A percentile compares a stretch with the other conserved stretches of the same genome.
phyloP scores from a whole-genome alignment of 2,329 filamentous ascomycete species.

The Epichloe scottii region DNA sequence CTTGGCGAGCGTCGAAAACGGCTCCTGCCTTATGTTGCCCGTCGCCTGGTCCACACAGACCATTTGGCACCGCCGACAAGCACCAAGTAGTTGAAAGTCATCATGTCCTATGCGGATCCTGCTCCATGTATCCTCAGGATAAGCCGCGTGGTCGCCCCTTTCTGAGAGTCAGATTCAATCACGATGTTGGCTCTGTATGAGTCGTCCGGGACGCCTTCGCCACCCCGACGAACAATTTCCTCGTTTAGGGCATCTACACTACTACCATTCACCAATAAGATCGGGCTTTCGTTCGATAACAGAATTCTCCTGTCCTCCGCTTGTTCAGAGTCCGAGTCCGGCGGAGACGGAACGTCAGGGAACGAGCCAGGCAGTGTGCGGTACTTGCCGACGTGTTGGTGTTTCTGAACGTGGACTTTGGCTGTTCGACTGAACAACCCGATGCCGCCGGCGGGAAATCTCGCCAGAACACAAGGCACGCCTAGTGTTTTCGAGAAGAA shows the following conservation, averaged over 20 bases:
- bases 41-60: conserved; percentile 84
- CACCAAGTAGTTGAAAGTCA: conserved; percentile 60
- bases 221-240: conserved; percentile 49
- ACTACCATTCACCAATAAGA: conserved; percentile 68
- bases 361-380: conserved; percentile 39
- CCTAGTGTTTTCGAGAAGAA: conserved; percentile 71
- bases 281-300: conserved; percentile 87
- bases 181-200: conserved; percentile 87
- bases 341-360: conserved; percentile 39
- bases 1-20: conserved; percentile 78
- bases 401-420: conserved; percentile 55
- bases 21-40: conserved; percentile 66
- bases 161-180: conserved; percentile 32
- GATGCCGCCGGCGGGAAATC: conserved; percentile 60
- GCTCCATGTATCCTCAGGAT: conserved; percentile 71
- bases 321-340: conserved; percentile 42
- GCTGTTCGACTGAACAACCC: conserved; percentile 52
- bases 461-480: conserved; percentile 70
- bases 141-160: conserved; percentile 38
- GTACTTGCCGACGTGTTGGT: conserved; percentile 26
- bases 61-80: conserved; percentile 89
- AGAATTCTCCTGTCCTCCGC: conserved; percentile 44
- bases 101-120: conserved; percentile 52
- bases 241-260: conserved; percentile 71
- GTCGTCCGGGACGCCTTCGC: conserved; percentile 53